Conservation (phyloP, 106 monocot genomes). For the Dioscorea alata region DNA sequence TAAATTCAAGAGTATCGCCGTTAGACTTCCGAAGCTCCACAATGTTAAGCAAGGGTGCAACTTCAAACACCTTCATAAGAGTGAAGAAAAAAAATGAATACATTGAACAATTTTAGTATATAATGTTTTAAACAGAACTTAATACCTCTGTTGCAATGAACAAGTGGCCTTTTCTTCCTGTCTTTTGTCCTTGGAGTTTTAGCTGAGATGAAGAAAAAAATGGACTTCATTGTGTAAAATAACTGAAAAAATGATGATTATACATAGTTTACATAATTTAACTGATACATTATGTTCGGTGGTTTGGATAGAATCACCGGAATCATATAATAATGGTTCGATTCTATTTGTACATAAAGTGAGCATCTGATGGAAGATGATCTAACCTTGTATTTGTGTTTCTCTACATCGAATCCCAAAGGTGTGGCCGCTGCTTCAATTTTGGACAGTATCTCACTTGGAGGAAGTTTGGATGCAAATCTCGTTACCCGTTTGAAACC, state of each 20-base stretch:
- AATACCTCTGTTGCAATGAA: slow-evolving; percentile 84
- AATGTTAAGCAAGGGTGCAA: slow-evolving; percentile 63
- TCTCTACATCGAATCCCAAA: slow-evolving; percentile 74
- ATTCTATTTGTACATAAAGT: too few species aligned
- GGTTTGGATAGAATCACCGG: too few species aligned
- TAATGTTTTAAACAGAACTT: background rate
- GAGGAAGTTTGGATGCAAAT: slow-evolving; percentile 76
- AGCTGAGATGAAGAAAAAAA: slow-evolving; percentile 30
- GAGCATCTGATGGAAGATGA: too few species aligned
- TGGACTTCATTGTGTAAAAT: too few species aligned
- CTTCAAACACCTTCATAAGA: slow-evolving; percentile 57
- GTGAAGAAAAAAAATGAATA: background rate
- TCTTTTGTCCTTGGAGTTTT: slow-evolving; percentile 74
- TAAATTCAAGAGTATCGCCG: slow-evolving; percentile 65
- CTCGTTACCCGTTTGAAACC: slow-evolving; percentile 73
- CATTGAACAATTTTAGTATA: background rate
- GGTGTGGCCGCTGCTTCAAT: slow-evolving; percentile 76
- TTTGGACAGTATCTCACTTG: slow-evolving; percentile 72
- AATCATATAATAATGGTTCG: too few species aligned
- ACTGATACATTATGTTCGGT: too few species aligned
- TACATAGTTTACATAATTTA: too few species aligned
- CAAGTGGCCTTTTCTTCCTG: slow-evolving; percentile 84
- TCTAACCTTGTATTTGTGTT: slow-evolving; percentile 74
- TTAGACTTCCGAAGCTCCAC: slow-evolving; percentile 71
- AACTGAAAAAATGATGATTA: too few species aligned